Conservation (phyloP, 2,329 filamentous ascomycete species). For the Neonectria hederae region DNA sequence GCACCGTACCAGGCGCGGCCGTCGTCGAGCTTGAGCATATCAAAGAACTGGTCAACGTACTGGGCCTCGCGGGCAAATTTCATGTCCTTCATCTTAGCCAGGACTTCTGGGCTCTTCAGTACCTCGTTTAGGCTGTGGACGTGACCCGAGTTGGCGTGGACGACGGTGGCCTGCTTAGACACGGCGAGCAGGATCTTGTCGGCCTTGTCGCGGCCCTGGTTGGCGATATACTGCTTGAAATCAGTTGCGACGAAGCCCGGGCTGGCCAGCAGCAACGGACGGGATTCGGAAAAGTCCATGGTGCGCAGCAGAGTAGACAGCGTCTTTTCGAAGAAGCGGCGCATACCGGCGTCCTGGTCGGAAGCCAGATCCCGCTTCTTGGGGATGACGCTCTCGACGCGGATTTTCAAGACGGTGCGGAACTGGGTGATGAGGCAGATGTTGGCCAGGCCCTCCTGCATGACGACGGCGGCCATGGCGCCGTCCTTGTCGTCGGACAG, state of each 20-base stretch:
- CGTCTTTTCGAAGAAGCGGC: conserved; percentile 78
- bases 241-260: conserved; percentile 87
- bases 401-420: conserved; percentile 75
- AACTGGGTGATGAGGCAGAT: conserved; percentile 85
- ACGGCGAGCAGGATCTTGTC: conserved; percentile 76
- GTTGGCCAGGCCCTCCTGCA: conserved; percentile 88
- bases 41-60: conserved; percentile 85
- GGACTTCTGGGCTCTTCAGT: conserved; percentile 81
- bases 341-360: conserved; percentile 76
- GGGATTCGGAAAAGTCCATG: conserved; percentile 75
- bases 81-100: conserved; percentile 81
- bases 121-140: conserved; percentile 89
- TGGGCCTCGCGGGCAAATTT: conserved; percentile 87
- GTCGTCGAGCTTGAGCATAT: conserved; percentile 82
- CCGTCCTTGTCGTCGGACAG: conserved; percentile 82
- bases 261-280: conserved; percentile 84
- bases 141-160: conserved; percentile 87
- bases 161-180: conserved; percentile 72
- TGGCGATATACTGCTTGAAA: conserved; percentile 79
- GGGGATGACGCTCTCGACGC: conserved; percentile 71
- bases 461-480: conserved; percentile 87
- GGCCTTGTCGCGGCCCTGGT: conserved; percentile 63
- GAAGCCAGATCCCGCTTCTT: conserved; percentile 72
- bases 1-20: conserved; percentile 91
- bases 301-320: conserved; percentile 80